phyloP scores from a whole-genome alignment of 768 basidiomycete genomes.

The Mrakia gelida region DNA sequence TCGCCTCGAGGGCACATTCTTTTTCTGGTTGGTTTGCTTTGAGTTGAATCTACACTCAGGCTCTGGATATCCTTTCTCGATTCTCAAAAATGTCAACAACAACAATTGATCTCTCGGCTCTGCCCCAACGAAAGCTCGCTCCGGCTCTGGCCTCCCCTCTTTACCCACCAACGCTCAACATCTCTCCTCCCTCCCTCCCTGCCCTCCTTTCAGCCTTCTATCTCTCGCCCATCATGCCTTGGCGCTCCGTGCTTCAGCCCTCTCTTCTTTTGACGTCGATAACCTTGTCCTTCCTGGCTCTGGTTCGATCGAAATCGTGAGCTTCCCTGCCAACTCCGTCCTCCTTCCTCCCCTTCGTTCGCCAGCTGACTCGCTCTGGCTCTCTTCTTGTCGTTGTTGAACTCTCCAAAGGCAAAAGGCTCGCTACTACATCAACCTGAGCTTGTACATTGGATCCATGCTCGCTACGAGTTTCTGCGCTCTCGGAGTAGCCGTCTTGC shows the following conservation, averaged over 20 bases:
- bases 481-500: constrained; percentile 24
- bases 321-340: background rate
- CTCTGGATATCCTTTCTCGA: background rate
- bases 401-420: constrained; percentile 20
- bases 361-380: background rate
- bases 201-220: background rate
- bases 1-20: too few relatives aligned
- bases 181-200: background rate
- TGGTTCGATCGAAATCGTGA: constrained; percentile 9
- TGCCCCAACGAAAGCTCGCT: too few relatives aligned
- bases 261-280: background rate
- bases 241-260: background rate
- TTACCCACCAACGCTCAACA: background rate
- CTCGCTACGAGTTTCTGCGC: constrained; percentile 19
- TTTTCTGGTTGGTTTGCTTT: too few relatives aligned
- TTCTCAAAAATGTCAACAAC: background rate
- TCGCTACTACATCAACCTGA: constrained; percentile 32
- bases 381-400: too few relatives aligned
- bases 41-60: too few relatives aligned
- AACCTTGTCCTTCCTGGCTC: background rate
- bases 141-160: background rate
- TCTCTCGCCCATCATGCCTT: background rate
- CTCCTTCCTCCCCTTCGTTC: background rate
- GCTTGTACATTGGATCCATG: constrained; percentile 18
- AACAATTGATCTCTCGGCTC: too few relatives aligned